phyloP scores from a whole-genome alignment of 257 asterid genomes.

The Solanum medicagineum region DNA sequence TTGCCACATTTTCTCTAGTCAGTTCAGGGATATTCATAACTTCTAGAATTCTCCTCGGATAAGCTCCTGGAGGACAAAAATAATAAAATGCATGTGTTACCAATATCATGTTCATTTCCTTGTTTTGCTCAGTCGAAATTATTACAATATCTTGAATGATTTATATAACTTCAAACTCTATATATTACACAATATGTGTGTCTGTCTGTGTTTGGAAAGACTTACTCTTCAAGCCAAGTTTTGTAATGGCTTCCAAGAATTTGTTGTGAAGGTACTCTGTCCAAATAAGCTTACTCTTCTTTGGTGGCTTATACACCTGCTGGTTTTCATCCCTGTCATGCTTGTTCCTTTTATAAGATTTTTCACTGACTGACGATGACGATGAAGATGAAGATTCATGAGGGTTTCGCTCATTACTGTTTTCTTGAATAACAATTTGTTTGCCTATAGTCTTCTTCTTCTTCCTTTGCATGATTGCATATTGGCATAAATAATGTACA shows the following conservation, averaged over 20 bases:
- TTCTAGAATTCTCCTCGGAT: slow-evolving; percentile 40
- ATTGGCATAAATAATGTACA: slow-evolving; percentile 40
- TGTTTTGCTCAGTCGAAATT: too few relatives aligned
- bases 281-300: slow-evolving; percentile 41
- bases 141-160: neutral
- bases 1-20: slow-evolving; percentile 54
- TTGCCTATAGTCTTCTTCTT: neutral
- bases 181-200: too few relatives aligned
- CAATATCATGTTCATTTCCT: too few relatives aligned
- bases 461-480: slow-evolving; percentile 14
- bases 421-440: neutral
- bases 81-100: too few relatives aligned
- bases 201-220: too few relatives aligned
- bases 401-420: neutral
- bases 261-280: slow-evolving; percentile 37
- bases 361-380: neutral
- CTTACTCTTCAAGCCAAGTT: slow-evolving; percentile 53
- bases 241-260: slow-evolving; percentile 48
- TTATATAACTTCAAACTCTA: neutral
- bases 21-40: slow-evolving; percentile 42
- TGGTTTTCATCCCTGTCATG: neutral
- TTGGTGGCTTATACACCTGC: neutral
- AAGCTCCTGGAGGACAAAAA: neutral
- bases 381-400: neutral
- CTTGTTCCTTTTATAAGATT: neutral